Base-by-base conservation (phyloP, 2,329 filamentous ascomycete species). In the Cladorrhinum sp. region DNA sequence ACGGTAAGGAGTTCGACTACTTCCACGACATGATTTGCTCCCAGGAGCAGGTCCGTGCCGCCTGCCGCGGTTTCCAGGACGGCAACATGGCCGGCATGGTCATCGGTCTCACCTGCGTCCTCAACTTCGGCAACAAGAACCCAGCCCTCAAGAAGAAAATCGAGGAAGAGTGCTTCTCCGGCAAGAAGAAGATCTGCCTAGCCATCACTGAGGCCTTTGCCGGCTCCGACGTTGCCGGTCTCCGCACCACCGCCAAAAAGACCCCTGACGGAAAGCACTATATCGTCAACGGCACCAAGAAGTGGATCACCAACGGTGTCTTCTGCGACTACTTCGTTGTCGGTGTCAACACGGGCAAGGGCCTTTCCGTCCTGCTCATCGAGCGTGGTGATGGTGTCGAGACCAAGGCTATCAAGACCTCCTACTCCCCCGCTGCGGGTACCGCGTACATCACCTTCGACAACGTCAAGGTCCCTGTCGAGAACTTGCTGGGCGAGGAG, bases 161-260 rank as follows among this genome's bases (percentile, higher is more conserved):
- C 52, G 84, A 86, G 33, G 80, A 86, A 36, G 90, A 95, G 69
- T 87, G 91, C 51, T 82, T 96, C 66, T 85, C 82, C 51, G 91
- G 91, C 62, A 85, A 87, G 81, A 95, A 95, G 84, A 93, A 93
- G 81, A 91, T 95, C 72, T 94, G 89, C 71, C 80, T 96, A 2
- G 91, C 91, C 57, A 92, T 96, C 70, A 95, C 91, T 1, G 92
- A 96, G 75, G 91, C 92, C 0, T 95, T 96, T 75, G 91, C 91
- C 16, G 91, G 91, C 14, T 88, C 84, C 39, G 92, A 96, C 73
- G 91, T 96, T 3, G 90, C 91, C 14, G 86, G 89, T 16, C 79
- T 96, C 39, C 82, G 89, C 64, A 95, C 91, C 0, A 95, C 90
- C 0, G 91, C 90, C 1, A 82, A 82, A 67, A 91, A 92, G 78